Evolutionary conservation across 192 early-diverging fungal genomes (phyloP).

Genomic region (Dimargaris xerosporica): DNA sequence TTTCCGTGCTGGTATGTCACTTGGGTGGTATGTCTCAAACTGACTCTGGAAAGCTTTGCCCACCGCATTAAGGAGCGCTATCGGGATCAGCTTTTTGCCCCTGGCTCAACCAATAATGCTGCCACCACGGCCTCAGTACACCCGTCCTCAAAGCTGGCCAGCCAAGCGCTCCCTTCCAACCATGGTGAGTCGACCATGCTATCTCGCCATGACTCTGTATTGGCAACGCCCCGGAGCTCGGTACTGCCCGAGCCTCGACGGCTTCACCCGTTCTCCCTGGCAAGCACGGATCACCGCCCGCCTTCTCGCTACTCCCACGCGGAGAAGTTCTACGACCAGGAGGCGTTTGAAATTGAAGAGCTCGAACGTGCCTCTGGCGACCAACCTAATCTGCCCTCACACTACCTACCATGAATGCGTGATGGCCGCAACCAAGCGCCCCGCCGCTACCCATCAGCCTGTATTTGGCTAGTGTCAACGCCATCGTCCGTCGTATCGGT

Average conservation of each 20-base stretch:
- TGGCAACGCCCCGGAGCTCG: background rate
- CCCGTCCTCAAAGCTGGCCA: background rate
- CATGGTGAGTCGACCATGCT: background rate
- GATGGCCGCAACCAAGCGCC: too few relatives aligned
- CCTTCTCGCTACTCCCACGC: too few relatives aligned
- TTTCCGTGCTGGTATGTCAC: constrained; percentile 2
- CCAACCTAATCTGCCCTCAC: too few relatives aligned
- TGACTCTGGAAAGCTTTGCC: background rate
- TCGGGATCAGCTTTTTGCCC: background rate
- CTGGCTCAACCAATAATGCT: background rate
- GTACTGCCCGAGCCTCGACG: background rate
- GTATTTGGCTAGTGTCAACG: too few relatives aligned
- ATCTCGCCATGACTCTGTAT: background rate
- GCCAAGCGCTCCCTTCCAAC: background rate
- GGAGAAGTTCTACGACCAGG: too few relatives aligned
- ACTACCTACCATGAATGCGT: too few relatives aligned
- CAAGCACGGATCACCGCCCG: too few relatives aligned
- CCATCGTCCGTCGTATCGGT: too few relatives aligned
- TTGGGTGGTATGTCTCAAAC: background rate
- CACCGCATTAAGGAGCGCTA: background rate
- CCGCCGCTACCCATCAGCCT: too few relatives aligned
- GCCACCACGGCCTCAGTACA: background rate
- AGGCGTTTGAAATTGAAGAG: too few relatives aligned
- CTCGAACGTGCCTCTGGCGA: too few relatives aligned
- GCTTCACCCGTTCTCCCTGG: too few relatives aligned